A percentile compares a stretch with the other conserved stretches of the same genome.
Evolutionary conservation across 169 alveolate species (phyloP).

Genomic region (Eimeria praecox): DNA sequence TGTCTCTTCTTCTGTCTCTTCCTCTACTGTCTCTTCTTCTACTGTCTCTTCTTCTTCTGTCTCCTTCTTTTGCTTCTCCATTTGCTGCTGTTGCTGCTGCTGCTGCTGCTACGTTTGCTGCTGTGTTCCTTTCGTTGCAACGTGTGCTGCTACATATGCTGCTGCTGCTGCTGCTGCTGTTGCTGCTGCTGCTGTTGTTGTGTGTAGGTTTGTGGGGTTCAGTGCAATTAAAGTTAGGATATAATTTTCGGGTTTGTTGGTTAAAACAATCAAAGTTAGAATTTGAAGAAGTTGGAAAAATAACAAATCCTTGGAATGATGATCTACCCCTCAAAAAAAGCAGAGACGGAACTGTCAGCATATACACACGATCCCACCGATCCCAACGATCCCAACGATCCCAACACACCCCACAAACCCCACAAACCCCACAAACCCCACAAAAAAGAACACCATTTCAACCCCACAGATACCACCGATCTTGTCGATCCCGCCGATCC

Average conservation of each 20-base stretch:
- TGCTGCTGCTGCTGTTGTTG: conserved; percentile 8
- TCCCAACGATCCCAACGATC: background rate
- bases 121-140: background rate
- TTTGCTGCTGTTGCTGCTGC: background rate
- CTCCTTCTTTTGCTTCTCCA: too few species aligned
- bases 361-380: background rate
- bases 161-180: conserved; percentile 41
- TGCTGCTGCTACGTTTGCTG: background rate
- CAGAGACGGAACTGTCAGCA: conserved; percentile 87
- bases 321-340: conserved; percentile 89
- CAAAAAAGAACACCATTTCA: too few species aligned
- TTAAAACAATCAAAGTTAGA: conserved; percentile 88
- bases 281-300: conserved; percentile 86
- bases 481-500: background rate
- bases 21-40: background rate
- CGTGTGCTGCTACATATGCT: background rate
- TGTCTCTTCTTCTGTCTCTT: background rate
- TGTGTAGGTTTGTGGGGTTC: conserved; percentile 87
- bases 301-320: conserved; percentile 89
- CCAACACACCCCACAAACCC: too few species aligned
- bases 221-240: conserved; percentile 85
- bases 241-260: conserved; percentile 92
- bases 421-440: too few species aligned
- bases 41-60: too few species aligned
- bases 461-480: too few species aligned